A percentile compares a stretch with the other conserved stretches of the same genome.
phyloP scores from a whole-genome alignment of 2,329 filamentous ascomycete genomes.

The Thyridium curvatum region DNA sequence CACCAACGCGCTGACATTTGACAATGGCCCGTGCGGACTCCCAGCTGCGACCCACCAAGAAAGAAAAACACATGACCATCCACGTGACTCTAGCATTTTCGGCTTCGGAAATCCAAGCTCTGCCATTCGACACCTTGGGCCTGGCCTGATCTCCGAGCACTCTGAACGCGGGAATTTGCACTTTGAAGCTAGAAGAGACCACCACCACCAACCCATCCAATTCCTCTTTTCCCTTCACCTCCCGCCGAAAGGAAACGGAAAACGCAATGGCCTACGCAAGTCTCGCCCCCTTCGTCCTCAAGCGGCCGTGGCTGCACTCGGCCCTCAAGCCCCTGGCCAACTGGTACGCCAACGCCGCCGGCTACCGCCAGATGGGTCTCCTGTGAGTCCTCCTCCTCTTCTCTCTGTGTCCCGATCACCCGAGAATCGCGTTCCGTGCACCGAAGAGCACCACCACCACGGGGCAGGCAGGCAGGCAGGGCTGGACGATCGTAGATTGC shows the following conservation, averaged over 20 bases:
- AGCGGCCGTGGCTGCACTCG: conserved; percentile 79
- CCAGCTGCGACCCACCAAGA: too few relatives aligned
- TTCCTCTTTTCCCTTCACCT: not conserved
- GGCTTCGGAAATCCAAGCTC: too few relatives aligned
- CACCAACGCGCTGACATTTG: too few relatives aligned
- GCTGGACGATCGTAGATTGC: too few relatives aligned
- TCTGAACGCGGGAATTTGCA: conserved; percentile 6
- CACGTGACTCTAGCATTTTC: too few relatives aligned
- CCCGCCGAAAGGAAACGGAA: not conserved
- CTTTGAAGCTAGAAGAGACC: not conserved
- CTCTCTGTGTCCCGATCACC: too few relatives aligned
- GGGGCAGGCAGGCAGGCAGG: too few relatives aligned
- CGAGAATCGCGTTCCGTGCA: too few relatives aligned
- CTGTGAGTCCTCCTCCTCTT: conserved; percentile 62
- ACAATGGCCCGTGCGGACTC: too few relatives aligned
- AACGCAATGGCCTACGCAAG: conserved; percentile 57
- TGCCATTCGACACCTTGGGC: not conserved
- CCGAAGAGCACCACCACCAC: too few relatives aligned
- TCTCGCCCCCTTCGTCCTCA: conserved; percentile 69
- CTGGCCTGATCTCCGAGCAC: conserved; percentile 2
- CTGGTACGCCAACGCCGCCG: conserved; percentile 85
- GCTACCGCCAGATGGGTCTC: conserved; percentile 89
- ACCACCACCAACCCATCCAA: not conserved
- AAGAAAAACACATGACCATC: too few relatives aligned
- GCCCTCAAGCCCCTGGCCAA: conserved; percentile 75